Evolutionary conservation across 2,329 filamentous ascomycete species (phyloP), one percentile per base, ranked within the genome.

Genomic region (Arthrobotrys pseudoclavata): DNA sequence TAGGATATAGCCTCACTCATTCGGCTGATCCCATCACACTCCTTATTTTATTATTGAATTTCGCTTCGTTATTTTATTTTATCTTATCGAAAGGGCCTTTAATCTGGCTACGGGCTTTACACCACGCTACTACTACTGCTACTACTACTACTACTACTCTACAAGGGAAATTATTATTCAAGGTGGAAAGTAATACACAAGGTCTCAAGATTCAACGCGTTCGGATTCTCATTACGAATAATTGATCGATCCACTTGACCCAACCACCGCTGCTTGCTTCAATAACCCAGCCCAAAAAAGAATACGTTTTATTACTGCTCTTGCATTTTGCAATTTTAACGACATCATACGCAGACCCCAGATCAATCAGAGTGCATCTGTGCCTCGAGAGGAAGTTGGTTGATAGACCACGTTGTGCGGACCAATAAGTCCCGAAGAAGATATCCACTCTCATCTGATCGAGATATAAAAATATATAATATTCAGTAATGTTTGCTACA

Each of bases 21-120:
- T 82, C 79, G 81, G 80, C 80, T 79, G 79, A 72, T 72, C 79
- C 81, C 81, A 81, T 81, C 79, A 81, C 81, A 76, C 81, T 81
- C 81, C 76, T 81, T 81, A 71, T 81, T 81, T 80, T 77, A 77
- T 53, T 77, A 71, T 57, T 79, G 66, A 76, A 76, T 79, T 79
- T 74, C 68, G 75, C 69, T 79, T 74, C 75, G 69, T 62, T 68
- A 64, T 67, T 78, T 72, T 79, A 79, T 74, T 66, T 72, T 79
- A 79, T 74, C 69, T 74, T 74, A 79, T 79, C 75, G 75, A 79
- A 61, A 69, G 37, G 66, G 57, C 53, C 50, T 48, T 70, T 52
- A 45, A 68, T 76, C 24, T 34, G 52, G 61, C 34, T 40, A 76
- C 66, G 52, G 72, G 61, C 53, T 61, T n/a, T 45, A 45, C 42